Conservation (phyloP, 768 basidiomycete species). For the Tephrocybe sp. region DNA sequence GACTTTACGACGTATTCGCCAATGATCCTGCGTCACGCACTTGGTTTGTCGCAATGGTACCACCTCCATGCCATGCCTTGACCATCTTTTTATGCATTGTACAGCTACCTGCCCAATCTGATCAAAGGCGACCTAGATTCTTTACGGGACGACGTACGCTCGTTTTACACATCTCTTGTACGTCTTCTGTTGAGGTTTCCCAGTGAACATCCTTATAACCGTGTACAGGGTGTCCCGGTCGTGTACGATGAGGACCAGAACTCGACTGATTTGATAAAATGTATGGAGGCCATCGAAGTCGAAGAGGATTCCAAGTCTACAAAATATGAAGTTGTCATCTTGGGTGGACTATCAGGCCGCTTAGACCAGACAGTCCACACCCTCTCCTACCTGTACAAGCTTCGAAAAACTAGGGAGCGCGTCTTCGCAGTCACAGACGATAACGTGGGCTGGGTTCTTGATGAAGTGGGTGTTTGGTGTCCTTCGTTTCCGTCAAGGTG, state of each 20-base stretch:
- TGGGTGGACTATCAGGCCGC: slow-evolving; percentile 88
- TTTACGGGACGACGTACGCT: slow-evolving; percentile 66
- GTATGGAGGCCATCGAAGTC: slow-evolving; percentile 59
- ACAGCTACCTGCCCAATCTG: slow-evolving; percentile 75
- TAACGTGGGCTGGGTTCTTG: slow-evolving; percentile 87
- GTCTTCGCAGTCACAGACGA: slow-evolving; percentile 87
- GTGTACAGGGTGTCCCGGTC: slow-evolving; percentile 65
- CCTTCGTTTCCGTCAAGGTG: not conserved
- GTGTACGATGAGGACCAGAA: slow-evolving; percentile 69
- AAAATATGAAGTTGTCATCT: slow-evolving; percentile 68
- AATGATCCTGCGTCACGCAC: slow-evolving; percentile 14
- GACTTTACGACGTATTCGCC: slow-evolving; percentile 59
- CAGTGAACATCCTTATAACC: too few relatives aligned
- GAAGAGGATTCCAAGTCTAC: slow-evolving; percentile 48
- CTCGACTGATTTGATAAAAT: slow-evolving; percentile 97
- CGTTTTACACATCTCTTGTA: slow-evolving; percentile 64
- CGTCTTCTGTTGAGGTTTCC: too few relatives aligned
- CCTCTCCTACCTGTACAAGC: slow-evolving; percentile 79
- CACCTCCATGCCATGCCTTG: not conserved
- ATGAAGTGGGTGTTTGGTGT: slow-evolving; percentile 44
- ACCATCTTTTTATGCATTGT: not conserved
- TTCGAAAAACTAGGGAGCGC: slow-evolving; percentile 55
- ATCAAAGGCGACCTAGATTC: slow-evolving; percentile 97
- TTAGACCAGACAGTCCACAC: slow-evolving; percentile 94
- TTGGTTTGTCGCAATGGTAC: slow-evolving; percentile 7